Base-by-base conservation (phyloP, 345 rosid genomes). In the Salix purpurea region DNA sequence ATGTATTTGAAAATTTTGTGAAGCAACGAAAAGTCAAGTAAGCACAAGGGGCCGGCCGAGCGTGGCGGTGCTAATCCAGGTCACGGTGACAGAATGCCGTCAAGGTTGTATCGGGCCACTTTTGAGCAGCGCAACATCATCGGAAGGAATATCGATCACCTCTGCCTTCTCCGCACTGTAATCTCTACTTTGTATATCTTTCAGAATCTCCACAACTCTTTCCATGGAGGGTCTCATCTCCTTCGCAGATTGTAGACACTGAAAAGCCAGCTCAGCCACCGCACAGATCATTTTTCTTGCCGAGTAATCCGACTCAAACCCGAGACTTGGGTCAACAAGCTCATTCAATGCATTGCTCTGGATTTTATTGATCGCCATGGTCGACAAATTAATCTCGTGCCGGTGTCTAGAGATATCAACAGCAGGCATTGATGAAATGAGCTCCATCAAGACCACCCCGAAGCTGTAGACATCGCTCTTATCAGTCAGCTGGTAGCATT, bases 401-500 rank as follows among this genome's bases (percentile, higher is more conserved):
- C 91, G 83, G 39, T 90, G 91, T 81, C 99, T 88, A 0, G 86
- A 89, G 81, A 95, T 91, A 69, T 95, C 99, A 34, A 95, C 99
- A 0, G 97, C 97, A 46, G 96, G 97, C 87, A 84, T 80, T 2
- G 99, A 93, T 32, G 99, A 91, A 71, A 90, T 87, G 14, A 90
- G 79, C 88, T 90, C 94, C 46, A 89, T 54, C 19, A 90, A 37
- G 52, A 90, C 92, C 42, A 90, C 92, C 40, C 91, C 94, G n/a
- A 90, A 89, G 80, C 94, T 90, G 65, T 84, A 92, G 2, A 92
- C 96, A 1, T 95, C 99, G n/a, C 99, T 95, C 86, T 91, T 95
- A 74, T 79, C 84, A 0, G 97, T 91, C 64, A 95, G 86, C 68
- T 93, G 99, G 80, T 91, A 95, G 78, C 94, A 90, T 67, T 89